A percentile compares a stretch with the other conserved stretches of the same genome.
phyloP scores from a whole-genome alignment of 2,329 filamentous ascomycete species.

The Fusarium lateritium region DNA sequence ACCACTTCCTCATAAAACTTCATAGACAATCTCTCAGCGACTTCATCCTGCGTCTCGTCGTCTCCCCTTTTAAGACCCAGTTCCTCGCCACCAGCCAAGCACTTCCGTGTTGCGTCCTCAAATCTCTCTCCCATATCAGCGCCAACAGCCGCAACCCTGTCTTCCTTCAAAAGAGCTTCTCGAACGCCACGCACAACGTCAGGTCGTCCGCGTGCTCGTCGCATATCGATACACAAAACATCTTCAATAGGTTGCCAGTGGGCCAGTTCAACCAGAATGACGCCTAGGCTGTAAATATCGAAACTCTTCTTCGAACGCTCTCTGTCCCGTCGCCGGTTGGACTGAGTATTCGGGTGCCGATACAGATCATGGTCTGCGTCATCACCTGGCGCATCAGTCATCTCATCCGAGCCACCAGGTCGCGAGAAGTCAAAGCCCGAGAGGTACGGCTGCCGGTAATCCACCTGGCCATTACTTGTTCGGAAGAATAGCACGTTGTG shows the following conservation, averaged over 20 bases:
- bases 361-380: constrained; percentile 65
- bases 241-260: constrained; percentile 64
- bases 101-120: constrained; percentile 56
- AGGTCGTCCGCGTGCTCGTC: constrained; percentile 53
- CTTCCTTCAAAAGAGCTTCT: constrained; percentile 51
- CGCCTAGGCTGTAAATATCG: constrained; percentile 67
- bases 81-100: constrained; percentile 55
- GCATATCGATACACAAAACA: constrained; percentile 58
- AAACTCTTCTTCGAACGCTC: constrained; percentile 63
- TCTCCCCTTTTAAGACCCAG: constrained; percentile 56
- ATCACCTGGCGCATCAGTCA: constrained; percentile 64
- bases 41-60: constrained; percentile 59
- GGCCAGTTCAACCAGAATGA: constrained; percentile 68
- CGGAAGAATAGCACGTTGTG: constrained; percentile 69
- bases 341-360: constrained; percentile 62
- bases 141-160: constrained; percentile 53
- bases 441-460: constrained; percentile 61
- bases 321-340: constrained; percentile 51
- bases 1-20: constrained; percentile 62
- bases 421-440: constrained; percentile 70
- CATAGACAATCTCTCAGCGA: constrained; percentile 58
- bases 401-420: constrained; percentile 64
- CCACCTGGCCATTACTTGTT: constrained; percentile 49
- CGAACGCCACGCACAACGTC: constrained; percentile 57
- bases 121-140: constrained; percentile 59